These are phyloP conservation scores for Parietaria judaica DNA, from an alignment of 306 rosid species.

Conservation along the genomic window DNA sequence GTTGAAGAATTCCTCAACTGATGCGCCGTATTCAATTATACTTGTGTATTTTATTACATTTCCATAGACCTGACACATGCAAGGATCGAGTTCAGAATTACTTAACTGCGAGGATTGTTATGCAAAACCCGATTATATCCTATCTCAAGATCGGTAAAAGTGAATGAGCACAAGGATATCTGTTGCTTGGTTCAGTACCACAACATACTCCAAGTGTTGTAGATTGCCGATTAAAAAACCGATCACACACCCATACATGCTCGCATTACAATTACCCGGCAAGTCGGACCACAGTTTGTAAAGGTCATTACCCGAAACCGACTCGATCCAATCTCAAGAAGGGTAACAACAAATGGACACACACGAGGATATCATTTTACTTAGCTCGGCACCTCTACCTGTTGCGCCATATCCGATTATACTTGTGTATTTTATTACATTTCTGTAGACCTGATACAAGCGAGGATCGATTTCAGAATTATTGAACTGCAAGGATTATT, in stretches of 20 bases:
- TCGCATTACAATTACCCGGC: no score
- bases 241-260: no score
- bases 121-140: no score
- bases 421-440: constrained; percentile 18
- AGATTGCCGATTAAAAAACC: no score
- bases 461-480: constrained; percentile 16
- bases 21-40: constrained; percentile 18
- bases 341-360: background rate
- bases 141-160: no score
- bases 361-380: background rate
- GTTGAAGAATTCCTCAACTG: constrained; percentile 45
- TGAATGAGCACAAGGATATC: background rate
- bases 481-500: no score
- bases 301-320: no score
- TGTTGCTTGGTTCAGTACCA: background rate
- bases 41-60: constrained; percentile 21
- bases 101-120: no score
- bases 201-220: background rate
- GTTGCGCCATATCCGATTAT: constrained; percentile 14
- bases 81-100: constrained; percentile 15
- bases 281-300: no score
- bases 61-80: constrained; percentile 32
- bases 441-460: constrained; percentile 34
- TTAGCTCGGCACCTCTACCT: no score
- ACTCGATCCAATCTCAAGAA: no score